These are phyloP conservation scores for Astrocystis sublimbata DNA, from an alignment of 495 filamentous ascomycete genomes.

Conservation along the genomic window DNA sequence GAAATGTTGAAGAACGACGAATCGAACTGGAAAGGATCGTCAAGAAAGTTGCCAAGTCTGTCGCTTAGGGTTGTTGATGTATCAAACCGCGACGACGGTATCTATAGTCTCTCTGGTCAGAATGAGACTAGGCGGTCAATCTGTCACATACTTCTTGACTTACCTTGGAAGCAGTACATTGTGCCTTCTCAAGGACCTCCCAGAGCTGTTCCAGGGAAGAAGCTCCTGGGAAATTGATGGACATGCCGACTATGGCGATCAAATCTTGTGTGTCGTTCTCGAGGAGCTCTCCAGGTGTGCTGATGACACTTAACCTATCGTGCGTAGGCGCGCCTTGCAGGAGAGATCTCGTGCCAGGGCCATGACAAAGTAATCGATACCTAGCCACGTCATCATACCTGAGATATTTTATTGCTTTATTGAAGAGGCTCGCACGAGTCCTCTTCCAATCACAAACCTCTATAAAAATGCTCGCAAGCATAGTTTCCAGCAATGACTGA, in stretches of 20 bases:
- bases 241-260: slow-evolving; percentile 46
- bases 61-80: not conserved
- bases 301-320: not conserved
- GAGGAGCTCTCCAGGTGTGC: not conserved
- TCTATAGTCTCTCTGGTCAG: not conserved
- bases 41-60: slow-evolving; percentile 29
- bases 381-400: not conserved
- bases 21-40: slow-evolving; percentile 43
- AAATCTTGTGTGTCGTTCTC: slow-evolving; percentile 14
- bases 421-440: slow-evolving; percentile 1
- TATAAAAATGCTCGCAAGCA: slow-evolving; percentile 15
- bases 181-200: slow-evolving; percentile 24
- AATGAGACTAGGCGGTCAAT: not conserved
- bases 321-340: not conserved
- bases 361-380: slow-evolving; percentile 14
- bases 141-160: not conserved
- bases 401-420: not conserved
- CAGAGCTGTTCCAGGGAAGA: slow-evolving; percentile 42
- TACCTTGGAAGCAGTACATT: slow-evolving; percentile 10
- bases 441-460: slow-evolving; percentile 18
- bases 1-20: slow-evolving; percentile 49
- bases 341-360: slow-evolving; percentile 16
- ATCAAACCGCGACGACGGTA: slow-evolving; percentile 19
- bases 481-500: slow-evolving; percentile 11
- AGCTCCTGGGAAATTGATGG: slow-evolving; percentile 37